These are phyloP conservation scores for Streptanthus diversifolius DNA, from an alignment of 345 rosid species.

Conservation along the genomic window DNA sequence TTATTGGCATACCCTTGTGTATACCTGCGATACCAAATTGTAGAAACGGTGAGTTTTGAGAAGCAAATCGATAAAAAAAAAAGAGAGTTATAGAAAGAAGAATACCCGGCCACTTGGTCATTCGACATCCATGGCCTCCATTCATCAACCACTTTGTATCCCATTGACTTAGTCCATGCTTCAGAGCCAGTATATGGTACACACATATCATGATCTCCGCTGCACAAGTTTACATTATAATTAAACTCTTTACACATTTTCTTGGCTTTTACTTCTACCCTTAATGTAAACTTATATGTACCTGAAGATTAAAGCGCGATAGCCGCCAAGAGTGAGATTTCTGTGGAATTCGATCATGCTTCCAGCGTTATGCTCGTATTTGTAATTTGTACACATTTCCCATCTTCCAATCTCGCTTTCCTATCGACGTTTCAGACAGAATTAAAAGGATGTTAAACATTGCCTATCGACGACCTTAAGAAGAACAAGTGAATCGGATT, in stretches of 20 bases:
- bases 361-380: constrained; percentile 45
- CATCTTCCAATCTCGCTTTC: constrained; percentile 45
- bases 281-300: constrained; percentile 4
- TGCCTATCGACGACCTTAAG: not conserved
- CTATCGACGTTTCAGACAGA: constrained; percentile 28
- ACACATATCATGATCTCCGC: constrained; percentile 96
- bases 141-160: constrained; percentile 64
- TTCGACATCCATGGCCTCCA: constrained; percentile 83
- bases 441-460: not conserved
- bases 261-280: not conserved
- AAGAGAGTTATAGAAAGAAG: not conserved
- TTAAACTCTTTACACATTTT: not conserved
- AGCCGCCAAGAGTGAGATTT: constrained; percentile 67
- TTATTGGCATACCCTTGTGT: constrained; percentile 73
- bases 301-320: constrained; percentile 81
- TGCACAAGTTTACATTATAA: constrained; percentile 17
- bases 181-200: constrained; percentile 86
- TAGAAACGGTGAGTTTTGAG: not conserved
- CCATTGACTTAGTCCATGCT: constrained; percentile 88
- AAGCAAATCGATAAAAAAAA: not conserved
- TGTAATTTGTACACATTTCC: constrained; percentile 45
- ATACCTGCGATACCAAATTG: constrained; percentile 40
- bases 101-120: constrained; percentile 73
- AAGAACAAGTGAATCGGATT: not conserved
- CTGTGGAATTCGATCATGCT: constrained; percentile 81